phyloP scores from a whole-genome alignment of 1,284 basidiomycete genomes.

The Fomitopsis betulina region DNA sequence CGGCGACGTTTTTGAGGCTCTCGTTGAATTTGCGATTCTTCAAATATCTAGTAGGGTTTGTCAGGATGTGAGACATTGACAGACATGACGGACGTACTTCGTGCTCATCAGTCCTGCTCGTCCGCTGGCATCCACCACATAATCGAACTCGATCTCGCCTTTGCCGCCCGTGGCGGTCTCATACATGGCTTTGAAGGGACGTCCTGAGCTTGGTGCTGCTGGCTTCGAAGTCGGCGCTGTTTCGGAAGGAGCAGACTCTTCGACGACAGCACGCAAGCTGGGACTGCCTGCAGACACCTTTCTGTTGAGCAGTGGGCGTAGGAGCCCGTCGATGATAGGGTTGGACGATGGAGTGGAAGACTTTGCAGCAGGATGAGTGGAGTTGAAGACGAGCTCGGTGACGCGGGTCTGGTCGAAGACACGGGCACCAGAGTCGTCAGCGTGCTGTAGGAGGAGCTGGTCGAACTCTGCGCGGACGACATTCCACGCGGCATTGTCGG shows the following conservation, averaged over 20 bases:
- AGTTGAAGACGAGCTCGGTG: slow-evolving; percentile 25
- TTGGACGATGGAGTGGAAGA: slow-evolving; percentile 4
- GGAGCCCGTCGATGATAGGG: neutral
- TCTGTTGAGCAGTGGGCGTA: neutral
- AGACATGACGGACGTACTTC: slow-evolving; percentile 13
- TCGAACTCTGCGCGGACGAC: slow-evolving; percentile 40
- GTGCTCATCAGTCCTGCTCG: slow-evolving; percentile 63
- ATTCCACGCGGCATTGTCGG: slow-evolving; percentile 35
- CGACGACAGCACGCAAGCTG: neutral
- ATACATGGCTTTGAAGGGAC: slow-evolving; percentile 26
- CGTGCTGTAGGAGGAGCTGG: slow-evolving; percentile 35
- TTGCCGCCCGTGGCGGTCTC: slow-evolving; percentile 19
- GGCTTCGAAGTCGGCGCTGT: slow-evolving; percentile 6
- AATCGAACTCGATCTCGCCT: slow-evolving; percentile 51
- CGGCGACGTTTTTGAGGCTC: slow-evolving; percentile 66
- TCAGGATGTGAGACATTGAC: neutral
- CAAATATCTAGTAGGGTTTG: slow-evolving; percentile 38
- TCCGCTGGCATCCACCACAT: slow-evolving; percentile 68
- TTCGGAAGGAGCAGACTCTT: slow-evolving; percentile 1
- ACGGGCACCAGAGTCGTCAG: slow-evolving; percentile 26
- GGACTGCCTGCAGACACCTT: neutral
- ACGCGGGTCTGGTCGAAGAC: slow-evolving; percentile 36
- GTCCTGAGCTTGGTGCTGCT: slow-evolving; percentile 9
- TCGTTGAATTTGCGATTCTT: slow-evolving; percentile 66
- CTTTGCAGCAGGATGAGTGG: neutral